Percentiles rank a stretch among this genome's conserved stretches.
Evolutionary conservation across 2,329 filamentous ascomycete species (phyloP).

Genomic region (Aspergillus hiratsukae): DNA sequence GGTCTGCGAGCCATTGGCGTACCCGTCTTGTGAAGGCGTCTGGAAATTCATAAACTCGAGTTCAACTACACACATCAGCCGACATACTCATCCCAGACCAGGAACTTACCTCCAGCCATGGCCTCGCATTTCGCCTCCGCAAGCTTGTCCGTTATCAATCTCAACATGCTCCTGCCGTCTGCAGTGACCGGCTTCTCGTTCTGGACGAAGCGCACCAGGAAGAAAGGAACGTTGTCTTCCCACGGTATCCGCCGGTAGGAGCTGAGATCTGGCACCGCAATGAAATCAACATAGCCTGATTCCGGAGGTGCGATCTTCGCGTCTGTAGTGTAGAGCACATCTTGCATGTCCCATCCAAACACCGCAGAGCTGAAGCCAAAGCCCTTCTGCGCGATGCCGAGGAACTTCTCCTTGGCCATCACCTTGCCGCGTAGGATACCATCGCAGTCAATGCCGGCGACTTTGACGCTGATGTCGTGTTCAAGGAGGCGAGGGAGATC

Average conservation of each 20-base stretch:
- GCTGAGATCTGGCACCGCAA: constrained; percentile 71
- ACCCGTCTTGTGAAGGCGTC: constrained; percentile 25
- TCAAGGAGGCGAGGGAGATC: constrained; percentile 62
- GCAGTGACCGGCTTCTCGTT: constrained; percentile 67
- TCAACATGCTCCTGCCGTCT: constrained; percentile 72
- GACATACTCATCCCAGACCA: background rate
- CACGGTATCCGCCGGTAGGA: constrained; percentile 80
- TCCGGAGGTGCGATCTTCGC: constrained; percentile 75
- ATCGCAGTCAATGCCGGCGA: constrained; percentile 81
- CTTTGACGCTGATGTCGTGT: constrained; percentile 72
- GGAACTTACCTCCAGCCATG: constrained; percentile 72
- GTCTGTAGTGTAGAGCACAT: constrained; percentile 65
- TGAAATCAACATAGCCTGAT: constrained; percentile 80
- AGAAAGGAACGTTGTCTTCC: constrained; percentile 81
- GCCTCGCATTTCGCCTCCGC: constrained; percentile 65
- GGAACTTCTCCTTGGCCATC: constrained; percentile 86
- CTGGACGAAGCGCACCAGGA: constrained; percentile 74
- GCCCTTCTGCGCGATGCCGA: constrained; percentile 69
- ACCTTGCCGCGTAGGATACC: constrained; percentile 83
- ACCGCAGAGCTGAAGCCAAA: constrained; percentile 91
- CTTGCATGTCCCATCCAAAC: constrained; percentile 96
- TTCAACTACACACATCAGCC: constrained; percentile 57
- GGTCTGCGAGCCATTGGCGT: constrained; percentile 70
- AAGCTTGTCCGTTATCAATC: constrained; percentile 62
- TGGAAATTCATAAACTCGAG: constrained; percentile 66